phyloP scores from a whole-genome alignment of 306 rosid species.

The Herpetospermum pedunculosum region DNA sequence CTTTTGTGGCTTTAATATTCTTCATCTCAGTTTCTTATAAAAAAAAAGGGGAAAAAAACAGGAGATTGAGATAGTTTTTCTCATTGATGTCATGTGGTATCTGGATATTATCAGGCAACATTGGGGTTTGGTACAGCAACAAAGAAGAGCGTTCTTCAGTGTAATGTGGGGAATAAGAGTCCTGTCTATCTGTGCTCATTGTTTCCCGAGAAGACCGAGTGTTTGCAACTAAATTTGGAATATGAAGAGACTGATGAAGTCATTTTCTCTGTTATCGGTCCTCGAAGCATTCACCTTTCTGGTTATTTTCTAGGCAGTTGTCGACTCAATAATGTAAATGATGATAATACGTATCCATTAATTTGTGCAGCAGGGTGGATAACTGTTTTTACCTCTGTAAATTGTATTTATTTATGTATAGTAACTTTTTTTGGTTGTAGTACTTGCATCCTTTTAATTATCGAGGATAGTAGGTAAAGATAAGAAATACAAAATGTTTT shows the following conservation, averaged over 20 bases:
- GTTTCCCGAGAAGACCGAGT: conserved; percentile 57
- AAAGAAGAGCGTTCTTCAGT: conserved; percentile 60
- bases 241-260: conserved; percentile 65
- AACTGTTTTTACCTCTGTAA: neutral
- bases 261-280: conserved; percentile 78
- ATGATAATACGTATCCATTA: conserved; percentile 56
- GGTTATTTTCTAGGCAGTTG: conserved; percentile 40
- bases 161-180: conserved; percentile 69
- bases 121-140: conserved; percentile 53
- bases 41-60: neutral
- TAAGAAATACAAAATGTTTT: neutral
- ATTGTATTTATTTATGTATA: too few species aligned
- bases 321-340: conserved; percentile 10
- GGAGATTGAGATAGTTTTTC: neutral
- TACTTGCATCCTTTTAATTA: neutral
- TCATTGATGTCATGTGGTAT: neutral
- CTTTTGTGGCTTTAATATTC: neutral
- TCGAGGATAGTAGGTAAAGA: neutral
- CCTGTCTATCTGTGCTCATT: conserved; percentile 73
- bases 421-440: neutral
- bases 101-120: conserved; percentile 38
- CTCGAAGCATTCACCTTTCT: conserved; percentile 73
- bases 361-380: neutral
- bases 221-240: conserved; percentile 71
- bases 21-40: neutral